A percentile compares a stretch with the other conserved stretches of the same genome.
Conservation (phyloP, 140 eudicot species). For the Flaveria floridana region DNA sequence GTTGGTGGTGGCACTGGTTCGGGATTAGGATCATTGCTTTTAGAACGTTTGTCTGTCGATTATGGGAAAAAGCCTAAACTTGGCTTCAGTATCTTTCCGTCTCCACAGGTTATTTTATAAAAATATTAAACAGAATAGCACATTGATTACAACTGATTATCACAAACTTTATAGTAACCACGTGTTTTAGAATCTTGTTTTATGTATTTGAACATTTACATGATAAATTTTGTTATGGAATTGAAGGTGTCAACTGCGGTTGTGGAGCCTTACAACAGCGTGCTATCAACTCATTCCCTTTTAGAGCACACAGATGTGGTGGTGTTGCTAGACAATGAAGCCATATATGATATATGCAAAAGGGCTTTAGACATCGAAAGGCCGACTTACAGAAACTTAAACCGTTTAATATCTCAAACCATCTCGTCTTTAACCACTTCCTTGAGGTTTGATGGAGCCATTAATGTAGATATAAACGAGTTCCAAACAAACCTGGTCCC, state of each 20-base stretch:
- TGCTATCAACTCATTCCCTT: conserved; percentile 70
- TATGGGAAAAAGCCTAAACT: conserved; percentile 74
- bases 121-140: background rate
- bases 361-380: conserved; percentile 68
- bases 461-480: conserved; percentile 71
- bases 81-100: conserved; percentile 71
- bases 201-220: background rate
- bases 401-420: conserved; percentile 70
- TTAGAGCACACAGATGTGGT: conserved; percentile 80
- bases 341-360: conserved; percentile 64
- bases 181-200: background rate
- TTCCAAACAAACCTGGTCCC: conserved; percentile 83
- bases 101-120: conserved; percentile 61
- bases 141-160: background rate
- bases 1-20: conserved; percentile 93
- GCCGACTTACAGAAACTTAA: conserved; percentile 71
- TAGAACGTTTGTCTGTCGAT: conserved; percentile 71
- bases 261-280: conserved; percentile 80
- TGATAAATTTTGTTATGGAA: background rate
- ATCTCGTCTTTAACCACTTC: conserved; percentile 77
- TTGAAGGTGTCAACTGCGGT: conserved; percentile 77
- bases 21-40: conserved; percentile 73
- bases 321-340: conserved; percentile 62
- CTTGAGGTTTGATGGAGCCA: conserved; percentile 78
- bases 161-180: background rate